A percentile compares a stretch with the other conserved stretches of the same genome.
phyloP scores from a whole-genome alignment of 202 grass and related monocot species.

The Dendrocalamus latiflorus region DNA sequence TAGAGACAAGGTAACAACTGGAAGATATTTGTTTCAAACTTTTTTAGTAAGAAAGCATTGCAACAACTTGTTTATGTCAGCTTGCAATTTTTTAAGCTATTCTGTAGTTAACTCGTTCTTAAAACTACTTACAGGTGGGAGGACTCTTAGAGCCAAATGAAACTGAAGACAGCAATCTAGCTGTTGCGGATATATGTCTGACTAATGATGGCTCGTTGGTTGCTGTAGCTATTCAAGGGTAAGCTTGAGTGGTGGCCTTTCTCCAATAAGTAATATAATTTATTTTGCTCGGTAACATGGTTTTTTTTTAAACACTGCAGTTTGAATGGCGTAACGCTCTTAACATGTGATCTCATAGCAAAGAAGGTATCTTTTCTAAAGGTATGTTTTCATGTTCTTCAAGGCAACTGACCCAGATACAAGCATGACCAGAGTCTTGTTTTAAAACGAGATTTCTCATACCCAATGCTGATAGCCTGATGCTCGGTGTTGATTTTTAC shows the following conservation, averaged over 20 bases:
- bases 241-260: slow-evolving; percentile 18
- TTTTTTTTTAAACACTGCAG: slow-evolving; percentile 44
- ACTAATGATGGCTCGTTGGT: slow-evolving; percentile 52
- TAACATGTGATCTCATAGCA: slow-evolving; percentile 54
- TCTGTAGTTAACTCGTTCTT: neutral
- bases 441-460: too few species aligned
- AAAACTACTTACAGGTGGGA: slow-evolving; percentile 34
- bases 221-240: slow-evolving; percentile 77
- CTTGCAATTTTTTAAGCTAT: neutral
- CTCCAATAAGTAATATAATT: slow-evolving; percentile 1
- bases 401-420: neutral
- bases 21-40: neutral
- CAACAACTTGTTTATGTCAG: neutral
- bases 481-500: neutral
- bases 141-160: slow-evolving; percentile 45
- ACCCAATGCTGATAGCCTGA: neutral
- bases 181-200: slow-evolving; percentile 51
- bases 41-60: neutral
- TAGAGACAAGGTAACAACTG: slow-evolving; percentile 54
- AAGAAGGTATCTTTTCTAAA: slow-evolving; percentile 66
- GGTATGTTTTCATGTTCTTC: slow-evolving; percentile 30
- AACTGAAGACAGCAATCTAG: slow-evolving; percentile 47
- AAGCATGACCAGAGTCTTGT: too few species aligned
- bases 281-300: neutral
- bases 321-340: slow-evolving; percentile 69